Base-by-base conservation (phyloP, 495 filamentous ascomycete species). In the Tetracladium setigerum region DNA sequence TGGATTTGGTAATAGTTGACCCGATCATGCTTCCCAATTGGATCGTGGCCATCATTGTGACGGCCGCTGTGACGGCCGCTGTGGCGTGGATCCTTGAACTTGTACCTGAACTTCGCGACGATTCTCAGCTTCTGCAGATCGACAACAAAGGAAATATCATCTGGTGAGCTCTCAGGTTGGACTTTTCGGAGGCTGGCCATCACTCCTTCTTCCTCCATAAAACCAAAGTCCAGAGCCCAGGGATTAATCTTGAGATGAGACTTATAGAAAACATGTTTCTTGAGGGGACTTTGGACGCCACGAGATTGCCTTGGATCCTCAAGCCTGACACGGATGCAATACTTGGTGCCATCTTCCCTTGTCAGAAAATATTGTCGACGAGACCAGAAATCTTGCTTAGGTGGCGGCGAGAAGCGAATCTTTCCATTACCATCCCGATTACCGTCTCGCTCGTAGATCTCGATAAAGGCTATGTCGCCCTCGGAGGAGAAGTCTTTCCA, bases 131-230 rank as follows among this genome's bases (percentile, higher is more conserved):
- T 47, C 7, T 56, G 57, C 16, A 81, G 61, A 43, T 81, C 68
- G n/a, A 71, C 58, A 11, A 53, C 55, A 11, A 81, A 55, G 1
- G 38, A 46, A 16, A 55, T 8, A 9, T 16, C n/a, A 35, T 44
- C 38, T 13, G 27, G 24, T 18, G 13, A 2, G 9, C 9, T 30
- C 2, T 22, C 49, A 10, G 55, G 22, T 4, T 35, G 12, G 2
- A 68, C 45, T 1, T 58, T 68, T 12, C 68, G 57, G 62, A 83
- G 74, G 0, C 42, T 56, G 65, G 75, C 74, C 63, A 86, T 72
- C 5, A 62, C 57, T 0, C 57, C 57, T 5, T 61, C 57, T 5
- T 66, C 49, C 19, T 67, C 48, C 53, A 78, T 68, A 16, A 84
- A 49, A 1, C 82, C 82, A 46, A 85, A 80, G 22, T 71, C 61